phyloP scores from a whole-genome alignment of 345 rosid genomes.

The rapeseed (Brassica napus) region Da-Ae NC_063450.1:15516501-15517000 shows the following conservation, averaged over 20 bases:
- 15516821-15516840: constrained; percentile 60
- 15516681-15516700: constrained; percentile 38
- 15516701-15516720: constrained; percentile 31
- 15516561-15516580: constrained; percentile 84
- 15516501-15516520: constrained; percentile 50
- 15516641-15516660: constrained; percentile 26
- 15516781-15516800: constrained; percentile 44
- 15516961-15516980: neutral
- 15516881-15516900: constrained; percentile 33
- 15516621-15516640: constrained; percentile 45
- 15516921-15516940: neutral
- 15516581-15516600: constrained; percentile 52
- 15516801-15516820: constrained; percentile 63
- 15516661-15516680: constrained; percentile 54
- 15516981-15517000: neutral
- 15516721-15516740: constrained; percentile 54
- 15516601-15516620: constrained; percentile 47
- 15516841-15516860: constrained; percentile 33
- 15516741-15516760: constrained; percentile 40
- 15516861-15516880: constrained; percentile 6
- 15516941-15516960: neutral
- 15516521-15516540: constrained; percentile 60
- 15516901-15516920: constrained; percentile 39
- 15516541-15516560: constrained; percentile 73
- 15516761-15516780: constrained; percentile 27